Base-by-base conservation (phyloP, 116 monocot species). In the Iris pallida region DNA sequence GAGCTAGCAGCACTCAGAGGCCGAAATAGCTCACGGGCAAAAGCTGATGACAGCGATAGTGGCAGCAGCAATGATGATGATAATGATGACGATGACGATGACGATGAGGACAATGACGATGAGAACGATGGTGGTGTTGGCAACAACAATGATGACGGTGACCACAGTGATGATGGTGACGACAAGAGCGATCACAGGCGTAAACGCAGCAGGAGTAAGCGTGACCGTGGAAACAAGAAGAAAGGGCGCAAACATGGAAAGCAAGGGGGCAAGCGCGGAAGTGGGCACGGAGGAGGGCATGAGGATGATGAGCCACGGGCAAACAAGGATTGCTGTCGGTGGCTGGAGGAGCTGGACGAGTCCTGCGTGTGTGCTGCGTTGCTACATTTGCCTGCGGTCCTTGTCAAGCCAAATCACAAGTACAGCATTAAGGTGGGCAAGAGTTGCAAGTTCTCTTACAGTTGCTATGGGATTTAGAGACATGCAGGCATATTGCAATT, bases 331-430 rank as follows among this genome's bases (percentile, higher is more conserved):
- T 92, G 92, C 67, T 92, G 92, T 78, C 42, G 82, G 57, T 88
- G 91, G 88, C 42, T 92, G 57, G 66, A 77, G 17, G 85, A 80
- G 64, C 67, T 88, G 2, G 88, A 91, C 15, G 67, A 46, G 16
- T 61, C 45, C 16, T 91, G 91, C 61, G 83, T 91, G n/a, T 91
- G 91, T 20, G 80, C 80, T 19, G 56, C 70, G 9, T 61, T 91
- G 56, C 45, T 71, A 16, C 82, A 63, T 16, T 61, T 92, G 13
- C 92, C 88, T 20, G 17, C 59, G 10, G 88, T 91, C 69, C 73
- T 91, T 46, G 58, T 72, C 11, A 88, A 72, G 66, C 82, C 82
- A 1, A 16, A 76, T 16, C 91, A 88, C 41, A 59, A 53, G 16
- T 82, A 73, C 74, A 68, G 59, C 30, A 47, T 85, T 5, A 54